Base-by-base conservation (phyloP, 1,284 basidiomycete genomes). In the Apiotrichum montevideense region DNA sequence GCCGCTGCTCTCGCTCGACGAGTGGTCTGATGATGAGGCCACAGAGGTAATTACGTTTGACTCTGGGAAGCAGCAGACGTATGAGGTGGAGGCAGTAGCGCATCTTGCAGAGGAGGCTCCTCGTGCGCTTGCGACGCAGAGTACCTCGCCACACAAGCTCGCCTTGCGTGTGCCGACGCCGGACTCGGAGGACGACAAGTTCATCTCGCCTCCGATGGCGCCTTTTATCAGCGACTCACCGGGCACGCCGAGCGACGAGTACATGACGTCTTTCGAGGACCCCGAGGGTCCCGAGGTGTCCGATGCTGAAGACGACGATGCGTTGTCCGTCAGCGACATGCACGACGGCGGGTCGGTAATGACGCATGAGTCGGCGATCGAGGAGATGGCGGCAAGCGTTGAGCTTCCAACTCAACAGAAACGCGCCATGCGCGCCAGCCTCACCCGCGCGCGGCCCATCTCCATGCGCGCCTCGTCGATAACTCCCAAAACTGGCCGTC, bases 181-280 rank as follows among this genome's bases (percentile, higher is more conserved):
- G 4, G 47, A 49, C 47, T 49, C 47, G 35, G 47, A 49, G 11
- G 47, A 49, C 35, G 47, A 49, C 47, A 14, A 39, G 5, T 49
- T 49, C 47, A 39, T 49, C 8, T 49, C 47, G 35, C 47, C 47
- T 3, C 47, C 47, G 10, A 47, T 47, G 46, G 47, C 35, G 21
- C 47, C 47, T 5, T 49, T 39, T 11, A 15, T 49, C n/a, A 37
- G 13, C 6, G 47, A 49, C 5, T 11, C 47, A 3, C 34, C 29
- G 1, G 15, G 21, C 3, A 5, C 3, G 8, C 29, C 35, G 35
- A 15, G 35, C 3, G 40, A 37, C 15, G 47, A 49, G 11, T 40
- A 49, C 37, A 39, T 49, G 47, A 32, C 37, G n/a, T 21, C 47
- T 6, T 39, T 29, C 6, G 47, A 49, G 11, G 37, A 13, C 10